Percentiles rank a stretch among this genome's conserved stretches.
Conservation (phyloP, 1,284 basidiomycete species). For the Schizophyllum commune region DNA sequence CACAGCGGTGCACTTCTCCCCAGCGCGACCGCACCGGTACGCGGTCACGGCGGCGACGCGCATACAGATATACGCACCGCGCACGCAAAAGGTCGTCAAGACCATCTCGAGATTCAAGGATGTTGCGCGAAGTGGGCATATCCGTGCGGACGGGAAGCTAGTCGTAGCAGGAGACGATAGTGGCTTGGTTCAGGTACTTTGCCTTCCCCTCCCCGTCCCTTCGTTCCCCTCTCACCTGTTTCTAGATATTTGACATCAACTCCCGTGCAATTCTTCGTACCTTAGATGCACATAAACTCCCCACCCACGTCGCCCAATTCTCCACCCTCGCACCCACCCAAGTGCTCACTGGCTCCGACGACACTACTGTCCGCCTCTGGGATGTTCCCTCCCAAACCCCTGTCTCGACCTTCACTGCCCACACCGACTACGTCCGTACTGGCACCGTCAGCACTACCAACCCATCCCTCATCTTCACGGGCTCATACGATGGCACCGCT, state of each 20-base stretch:
- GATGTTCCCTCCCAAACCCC: conserved; percentile 89
- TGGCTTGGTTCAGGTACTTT: conserved; percentile 78
- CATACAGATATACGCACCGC: conserved; percentile 93
- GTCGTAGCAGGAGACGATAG: conserved; percentile 94
- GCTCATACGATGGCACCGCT: conserved; percentile 92
- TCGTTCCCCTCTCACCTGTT: conserved; percentile 10
- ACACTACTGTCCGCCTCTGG: conserved; percentile 91
- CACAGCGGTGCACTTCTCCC: conserved; percentile 86
- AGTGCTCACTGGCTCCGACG: conserved; percentile 92
- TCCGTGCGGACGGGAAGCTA: conserved; percentile 90
- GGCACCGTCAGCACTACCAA: conserved; percentile 81
- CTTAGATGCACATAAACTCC: conserved; percentile 88
- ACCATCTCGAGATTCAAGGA: conserved; percentile 97
- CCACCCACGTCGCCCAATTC: conserved; percentile 92
- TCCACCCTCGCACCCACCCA: conserved; percentile 77
- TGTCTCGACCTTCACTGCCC: conserved; percentile 73
- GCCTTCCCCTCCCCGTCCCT: neutral
- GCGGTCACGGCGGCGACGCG: conserved; percentile 93
- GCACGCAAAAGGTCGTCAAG: conserved; percentile 93
- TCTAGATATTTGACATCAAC: conserved; percentile 88
- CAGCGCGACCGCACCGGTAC: conserved; percentile 82
- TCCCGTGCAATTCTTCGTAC: conserved; percentile 92
- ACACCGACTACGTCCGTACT: conserved; percentile 94
- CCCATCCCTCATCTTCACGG: conserved; percentile 83
- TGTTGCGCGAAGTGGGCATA: conserved; percentile 81